Evolutionary conservation across 768 basidiomycete genomes (phyloP).

Genomic region (Suillus hirtellus): DNA sequence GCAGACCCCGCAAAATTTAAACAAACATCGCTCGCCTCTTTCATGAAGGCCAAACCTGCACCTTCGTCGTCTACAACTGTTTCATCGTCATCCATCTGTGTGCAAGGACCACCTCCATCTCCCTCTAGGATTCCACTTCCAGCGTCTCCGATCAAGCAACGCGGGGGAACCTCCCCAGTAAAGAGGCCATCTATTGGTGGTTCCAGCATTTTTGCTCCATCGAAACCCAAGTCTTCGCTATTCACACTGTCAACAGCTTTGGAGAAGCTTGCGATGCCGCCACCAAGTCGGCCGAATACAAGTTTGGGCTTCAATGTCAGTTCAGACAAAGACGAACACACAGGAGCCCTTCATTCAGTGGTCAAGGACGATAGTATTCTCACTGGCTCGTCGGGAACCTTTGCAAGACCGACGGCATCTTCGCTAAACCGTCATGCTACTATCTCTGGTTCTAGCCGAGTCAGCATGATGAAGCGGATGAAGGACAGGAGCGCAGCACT

Average conservation of each 20-base stretch:
- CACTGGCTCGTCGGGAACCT: slow-evolving; percentile 14
- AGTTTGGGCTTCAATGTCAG: slow-evolving; percentile 57
- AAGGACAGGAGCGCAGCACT: slow-evolving; percentile 2
- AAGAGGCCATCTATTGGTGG: slow-evolving; percentile 10
- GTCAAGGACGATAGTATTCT: slow-evolving; percentile 26
- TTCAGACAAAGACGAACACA: slow-evolving; percentile 17
- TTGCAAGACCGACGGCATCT: slow-evolving; percentile 32
- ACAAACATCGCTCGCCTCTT: slow-evolving; percentile 26
- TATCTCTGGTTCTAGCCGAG: slow-evolving; percentile 6
- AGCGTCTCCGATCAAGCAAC: slow-evolving; percentile 20
- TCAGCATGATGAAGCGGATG: slow-evolving; percentile 9
- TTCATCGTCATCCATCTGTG: slow-evolving; percentile 13
- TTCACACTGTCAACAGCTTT: slow-evolving; percentile 67
- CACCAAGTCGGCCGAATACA: slow-evolving; percentile 66
- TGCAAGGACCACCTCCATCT: slow-evolving; percentile 15
- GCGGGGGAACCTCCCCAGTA: slow-evolving; percentile 6
- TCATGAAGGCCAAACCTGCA: slow-evolving; percentile 21
- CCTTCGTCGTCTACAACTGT: slow-evolving; percentile 13
- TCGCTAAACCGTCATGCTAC: slow-evolving; percentile 31
- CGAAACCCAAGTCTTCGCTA: slow-evolving; percentile 42
- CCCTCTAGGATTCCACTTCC: slow-evolving; percentile 33
- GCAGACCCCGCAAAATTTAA: slow-evolving; percentile 21
- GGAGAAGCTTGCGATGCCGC: slow-evolving; percentile 67
- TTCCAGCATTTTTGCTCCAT: slow-evolving; percentile 7
- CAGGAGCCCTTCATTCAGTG: slow-evolving; percentile 13